Percentiles rank a stretch among this genome's conserved stretches.
These are phyloP conservation scores for Amaranthus palmeri DNA, from an alignment of 148 eudicot genomes.

Conservation along the genomic window DNA sequence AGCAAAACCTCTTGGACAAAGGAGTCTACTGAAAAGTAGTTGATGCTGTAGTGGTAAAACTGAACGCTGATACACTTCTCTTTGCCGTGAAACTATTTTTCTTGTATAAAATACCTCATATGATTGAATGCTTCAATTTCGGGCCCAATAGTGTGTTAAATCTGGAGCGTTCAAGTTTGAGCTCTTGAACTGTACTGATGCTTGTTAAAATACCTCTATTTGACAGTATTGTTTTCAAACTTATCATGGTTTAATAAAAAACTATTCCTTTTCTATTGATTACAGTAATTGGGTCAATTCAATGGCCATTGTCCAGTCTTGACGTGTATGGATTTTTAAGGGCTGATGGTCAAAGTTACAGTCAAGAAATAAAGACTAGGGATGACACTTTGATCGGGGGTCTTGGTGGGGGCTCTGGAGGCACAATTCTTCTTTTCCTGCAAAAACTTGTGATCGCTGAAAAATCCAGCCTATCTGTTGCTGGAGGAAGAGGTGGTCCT, in stretches of 20 bases:
- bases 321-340: constrained; percentile 60
- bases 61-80: background rate
- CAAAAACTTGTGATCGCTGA: constrained; percentile 46
- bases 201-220: background rate
- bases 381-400: constrained; percentile 53
- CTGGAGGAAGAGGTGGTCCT: constrained; percentile 75
- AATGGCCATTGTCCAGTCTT: constrained; percentile 68
- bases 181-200: background rate
- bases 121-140: background rate
- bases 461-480: constrained; percentile 59
- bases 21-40: background rate
- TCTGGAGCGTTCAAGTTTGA: background rate
- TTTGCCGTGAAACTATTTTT: background rate
- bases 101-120: background rate
- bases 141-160: background rate
- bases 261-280: background rate
- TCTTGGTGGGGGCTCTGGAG: constrained; percentile 92
- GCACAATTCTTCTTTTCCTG: constrained; percentile 75
- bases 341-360: constrained; percentile 72
- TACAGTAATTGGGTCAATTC: constrained; percentile 67
- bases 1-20: no score
- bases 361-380: constrained; percentile 29
- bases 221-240: background rate
- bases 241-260: background rate
- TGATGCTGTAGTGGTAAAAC: background rate